Evolutionary conservation across 192 early-diverging fungal species (phyloP), one percentile per base, ranked within the genome.

Genomic region (Coemansia sp.): DNA sequence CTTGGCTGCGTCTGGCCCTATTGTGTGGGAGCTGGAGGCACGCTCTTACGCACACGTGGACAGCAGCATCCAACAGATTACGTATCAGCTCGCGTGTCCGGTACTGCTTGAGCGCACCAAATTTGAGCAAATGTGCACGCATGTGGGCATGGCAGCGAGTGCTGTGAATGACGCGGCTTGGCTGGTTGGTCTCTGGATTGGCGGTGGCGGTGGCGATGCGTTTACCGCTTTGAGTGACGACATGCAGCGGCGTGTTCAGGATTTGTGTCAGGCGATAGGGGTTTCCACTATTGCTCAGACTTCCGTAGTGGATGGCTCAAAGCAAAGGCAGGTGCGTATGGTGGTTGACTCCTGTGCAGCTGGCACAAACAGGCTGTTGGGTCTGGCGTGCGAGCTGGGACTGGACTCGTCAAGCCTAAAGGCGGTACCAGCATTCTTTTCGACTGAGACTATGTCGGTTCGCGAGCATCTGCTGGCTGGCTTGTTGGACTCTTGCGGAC

Each of bases 1-100:
- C 19, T 7, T 48, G 21, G 10, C 22, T 14, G n/a, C 29, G 5
- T 30, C 17, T 23, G 15, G 17, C 9, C 37, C 23, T 0, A 51
- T 68, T 30, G 8, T 10, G 33, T 69, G 66, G 66, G 66, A 69
- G 49, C 32, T 69, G 5, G 66, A 69, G 17, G 60, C 66, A 3
- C 59, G 42, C 15, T 42, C 42, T 26, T 60, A 57, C 17, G 30
- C 8, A 18, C 46, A 34, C 7, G 23, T 69, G 10, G 59, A 62
- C 18, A 30, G 18, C 13, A 5, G 7, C 5, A 46, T 69, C n/a
- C 50, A 41, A 18, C 5, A 11, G 13, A 29, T 5, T n/a, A 69
- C 66, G 18, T 61, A 41, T 43, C 59, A 62, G 35, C 40, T 62
- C 5, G 29, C 36, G 8, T 37, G 54, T 30, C 66, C 66, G 6